phyloP scores from a whole-genome alignment of 345 rosid genomes.

The Euphorbia pulcherrima region DNA sequence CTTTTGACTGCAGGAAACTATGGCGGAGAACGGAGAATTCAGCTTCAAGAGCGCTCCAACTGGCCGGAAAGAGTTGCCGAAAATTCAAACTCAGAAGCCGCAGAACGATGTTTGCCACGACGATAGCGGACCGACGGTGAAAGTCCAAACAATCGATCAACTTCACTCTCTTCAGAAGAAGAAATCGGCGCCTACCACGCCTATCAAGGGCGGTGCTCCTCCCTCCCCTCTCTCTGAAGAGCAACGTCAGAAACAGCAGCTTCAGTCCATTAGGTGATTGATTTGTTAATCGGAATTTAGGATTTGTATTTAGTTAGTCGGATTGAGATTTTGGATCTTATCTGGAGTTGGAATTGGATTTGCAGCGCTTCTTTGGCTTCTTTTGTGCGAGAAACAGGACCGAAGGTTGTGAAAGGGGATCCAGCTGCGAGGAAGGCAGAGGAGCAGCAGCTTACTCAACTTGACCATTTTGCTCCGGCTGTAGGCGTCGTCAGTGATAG shows the following conservation, averaged over 20 bases:
- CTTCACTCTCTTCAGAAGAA: constrained; percentile 46
- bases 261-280: constrained; percentile 34
- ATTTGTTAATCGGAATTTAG: not conserved
- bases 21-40: constrained; percentile 30
- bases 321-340: not conserved
- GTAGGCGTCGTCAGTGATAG: constrained; percentile 77
- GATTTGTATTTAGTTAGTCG: too few relatives aligned
- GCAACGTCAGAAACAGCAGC: constrained; percentile 37
- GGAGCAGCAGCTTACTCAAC: constrained; percentile 30
- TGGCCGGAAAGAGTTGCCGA: constrained; percentile 20
- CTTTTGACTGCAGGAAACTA: not conserved
- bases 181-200: constrained; percentile 34
- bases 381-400: constrained; percentile 86
- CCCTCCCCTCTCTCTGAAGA: constrained; percentile 32
- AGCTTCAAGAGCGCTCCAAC: constrained; percentile 17
- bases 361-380: constrained; percentile 94
- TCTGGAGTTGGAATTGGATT: not conserved
- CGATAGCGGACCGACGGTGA: constrained; percentile 30
- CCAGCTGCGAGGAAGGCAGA: constrained; percentile 64
- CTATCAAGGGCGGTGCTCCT: constrained; percentile 21
- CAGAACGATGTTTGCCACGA: constrained; percentile 25
- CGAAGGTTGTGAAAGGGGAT: constrained; percentile 82
- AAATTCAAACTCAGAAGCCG: constrained; percentile 17
- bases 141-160: constrained; percentile 37
- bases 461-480: constrained; percentile 39